Base-by-base conservation (phyloP, 176 grass and related monocot species). In the Chloris gayana region DNA sequence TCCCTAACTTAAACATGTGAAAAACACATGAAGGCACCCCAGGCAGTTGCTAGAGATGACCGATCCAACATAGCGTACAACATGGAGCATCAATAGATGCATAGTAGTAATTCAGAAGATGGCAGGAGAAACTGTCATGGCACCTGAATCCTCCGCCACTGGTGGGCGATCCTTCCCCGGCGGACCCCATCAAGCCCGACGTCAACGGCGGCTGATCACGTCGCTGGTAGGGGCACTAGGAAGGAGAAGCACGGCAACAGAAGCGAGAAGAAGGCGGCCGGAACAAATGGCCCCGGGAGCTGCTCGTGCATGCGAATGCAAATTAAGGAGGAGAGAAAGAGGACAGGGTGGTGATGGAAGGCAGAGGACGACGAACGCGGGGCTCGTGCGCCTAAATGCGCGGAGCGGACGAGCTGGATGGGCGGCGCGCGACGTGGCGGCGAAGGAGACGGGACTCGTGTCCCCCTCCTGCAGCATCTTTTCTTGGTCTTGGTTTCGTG, bases 111-210 rank as follows among this genome's bases (percentile, higher is more conserved):
- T 42, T 8, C 5, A 56, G 5, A 3, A 69, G 19, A n/a, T 50
- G 35, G 59, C 15, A 59, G 19, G 19, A 24, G 53, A 21, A 74
- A 74, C 10, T 51, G 18, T 45, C 53, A 67, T 45, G 19, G 64
- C 69, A 96, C 93, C 93, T 92, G 86, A 91, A 89, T 22, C 91
- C 94, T 22, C 94, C 91, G 74, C 91, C 94, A 18, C 58, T 87
- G 58, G 78, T 81, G n/a, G 88, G 91, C 26, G 70, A 85, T 22
- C 33, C 24, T 54, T 87, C 85, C 9, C 60, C 70, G 6, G 76
- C 62, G 83, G 59, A 37, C 70, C 64, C 87, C 90, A 70, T 78
- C 67, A 58, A 66, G 17, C 30, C 69, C 10, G n/a, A 3, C 38
- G 51, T 31, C 84, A 44, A 45, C 77, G 26, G 19, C 1, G 3